phyloP scores from a whole-genome alignment of 257 asterid species.

The Solanum appendiculatum region DNA sequence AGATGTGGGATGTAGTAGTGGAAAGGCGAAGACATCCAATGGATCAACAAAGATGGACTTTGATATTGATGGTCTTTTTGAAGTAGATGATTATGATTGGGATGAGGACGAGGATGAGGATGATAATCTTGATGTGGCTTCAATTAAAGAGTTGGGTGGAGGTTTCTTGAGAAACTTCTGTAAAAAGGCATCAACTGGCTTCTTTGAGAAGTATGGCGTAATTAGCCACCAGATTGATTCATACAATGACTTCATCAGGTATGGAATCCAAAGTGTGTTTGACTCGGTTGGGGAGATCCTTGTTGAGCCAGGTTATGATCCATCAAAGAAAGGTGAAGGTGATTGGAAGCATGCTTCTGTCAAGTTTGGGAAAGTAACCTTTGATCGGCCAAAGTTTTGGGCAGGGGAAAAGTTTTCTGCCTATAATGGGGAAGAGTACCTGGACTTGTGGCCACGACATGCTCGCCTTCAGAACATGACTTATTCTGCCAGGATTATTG shows the following conservation, averaged over 20 bases:
- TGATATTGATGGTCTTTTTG: background rate
- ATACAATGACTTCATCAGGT: constrained; percentile 53
- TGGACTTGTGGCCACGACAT: constrained; percentile 63
- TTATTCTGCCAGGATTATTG: constrained; percentile 63
- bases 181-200: constrained; percentile 53
- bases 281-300: constrained; percentile 70
- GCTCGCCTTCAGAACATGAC: constrained; percentile 95
- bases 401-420: constrained; percentile 47
- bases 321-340: constrained; percentile 67
- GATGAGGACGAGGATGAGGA: constrained; percentile 42
- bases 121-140: constrained; percentile 25
- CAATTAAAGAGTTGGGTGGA: constrained; percentile 37
- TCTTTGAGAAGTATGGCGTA: constrained; percentile 69
- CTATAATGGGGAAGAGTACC: constrained; percentile 37
- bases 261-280: constrained; percentile 63
- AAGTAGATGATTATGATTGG: constrained; percentile 18
- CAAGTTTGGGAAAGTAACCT: constrained; percentile 66
- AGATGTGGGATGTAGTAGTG: constrained; percentile 11
- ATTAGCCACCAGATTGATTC: constrained; percentile 84
- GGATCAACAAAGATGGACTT: constrained; percentile 11
- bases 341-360: constrained; percentile 73
- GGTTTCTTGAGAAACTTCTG: constrained; percentile 40
- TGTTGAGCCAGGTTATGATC: constrained; percentile 75
- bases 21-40: constrained; percentile 5
- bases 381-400: constrained; percentile 54